Conservation (phyloP, 345 rosid genomes). For the Lepidium aucheri region DNA sequence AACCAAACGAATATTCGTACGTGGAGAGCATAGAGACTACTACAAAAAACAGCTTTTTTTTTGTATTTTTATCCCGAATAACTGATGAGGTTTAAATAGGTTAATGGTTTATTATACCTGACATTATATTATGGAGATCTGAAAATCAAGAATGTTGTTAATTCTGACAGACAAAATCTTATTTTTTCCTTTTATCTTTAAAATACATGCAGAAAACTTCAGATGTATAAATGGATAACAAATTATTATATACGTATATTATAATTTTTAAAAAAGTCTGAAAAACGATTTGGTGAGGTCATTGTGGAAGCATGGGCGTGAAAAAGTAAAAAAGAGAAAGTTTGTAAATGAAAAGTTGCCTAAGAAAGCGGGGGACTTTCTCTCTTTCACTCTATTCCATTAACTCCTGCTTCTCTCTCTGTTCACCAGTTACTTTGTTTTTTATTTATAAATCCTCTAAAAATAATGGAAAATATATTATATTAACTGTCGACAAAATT, state of each 20-base stretch:
- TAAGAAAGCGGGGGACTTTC: conserved; percentile 26
- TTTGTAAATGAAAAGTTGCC: conserved; percentile 9
- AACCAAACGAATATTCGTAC: neutral
- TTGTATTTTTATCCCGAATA: neutral
- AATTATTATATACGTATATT: neutral
- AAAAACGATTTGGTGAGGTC: conserved; percentile 8
- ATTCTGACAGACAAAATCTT: conserved; percentile 10
- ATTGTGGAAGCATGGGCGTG: neutral
- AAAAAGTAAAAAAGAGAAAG: conserved; percentile 11
- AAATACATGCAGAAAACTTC: neutral
- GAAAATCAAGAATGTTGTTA: conserved; percentile 16
- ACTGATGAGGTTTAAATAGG: neutral
- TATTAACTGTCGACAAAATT: too few species aligned
- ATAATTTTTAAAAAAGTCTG: neutral
- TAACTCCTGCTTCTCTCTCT: neutral
- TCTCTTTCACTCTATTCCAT: conserved; percentile 16
- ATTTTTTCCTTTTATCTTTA: neutral
- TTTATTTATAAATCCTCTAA: too few species aligned
- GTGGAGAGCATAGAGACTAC: neutral
- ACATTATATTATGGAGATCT: neutral
- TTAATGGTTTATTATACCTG: too few species aligned
- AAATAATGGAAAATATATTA: too few species aligned
- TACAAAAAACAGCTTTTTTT: neutral
- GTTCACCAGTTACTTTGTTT: too few species aligned
- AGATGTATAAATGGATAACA: neutral